A percentile compares a stretch with the other conserved stretches of the same genome.
phyloP scores from a whole-genome alignment of 1,284 basidiomycete species.

The Moniliophthora roreri region DNA sequence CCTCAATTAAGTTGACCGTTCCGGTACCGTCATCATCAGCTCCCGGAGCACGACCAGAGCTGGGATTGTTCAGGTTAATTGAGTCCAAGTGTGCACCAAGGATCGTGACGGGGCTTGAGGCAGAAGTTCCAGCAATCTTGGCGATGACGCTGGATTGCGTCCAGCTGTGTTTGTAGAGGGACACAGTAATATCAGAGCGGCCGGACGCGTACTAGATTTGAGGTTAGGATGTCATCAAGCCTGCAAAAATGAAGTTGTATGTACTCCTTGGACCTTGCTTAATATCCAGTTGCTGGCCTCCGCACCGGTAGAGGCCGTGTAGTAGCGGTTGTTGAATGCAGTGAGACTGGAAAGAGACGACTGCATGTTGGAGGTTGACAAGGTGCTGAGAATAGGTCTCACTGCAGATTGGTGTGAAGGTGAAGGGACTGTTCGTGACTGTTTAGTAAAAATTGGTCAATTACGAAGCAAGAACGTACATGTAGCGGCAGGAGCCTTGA shows the following conservation, averaged over 20 bases:
- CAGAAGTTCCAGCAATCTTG: constrained; percentile 4
- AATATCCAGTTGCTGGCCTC: constrained; percentile 38
- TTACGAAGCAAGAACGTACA: constrained; percentile 22
- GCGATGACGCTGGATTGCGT: constrained; percentile 1
- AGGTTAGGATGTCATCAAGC: background rate
- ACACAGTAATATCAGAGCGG: constrained; percentile 4
- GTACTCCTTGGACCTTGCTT: constrained; percentile 2
- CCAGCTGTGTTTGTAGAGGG: constrained; percentile 1
- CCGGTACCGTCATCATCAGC: constrained; percentile 34
- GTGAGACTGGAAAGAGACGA: constrained; percentile 36
- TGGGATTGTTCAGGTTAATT: constrained; percentile 7
- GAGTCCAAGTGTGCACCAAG: constrained; percentile 41
- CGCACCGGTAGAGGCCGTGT: constrained; percentile 39
- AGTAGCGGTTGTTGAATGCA: constrained; percentile 47
- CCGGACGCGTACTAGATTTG: background rate
- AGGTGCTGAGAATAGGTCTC: constrained; percentile 34
- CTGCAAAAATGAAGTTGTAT: background rate
- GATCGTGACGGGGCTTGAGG: constrained; percentile 30
- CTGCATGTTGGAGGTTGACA: constrained; percentile 43
- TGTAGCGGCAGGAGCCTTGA: constrained; percentile 23
- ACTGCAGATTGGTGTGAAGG: constrained; percentile 39
- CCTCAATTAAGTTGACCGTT: constrained; percentile 42
- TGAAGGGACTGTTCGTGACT: constrained; percentile 29
- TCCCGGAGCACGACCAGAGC: constrained; percentile 36
- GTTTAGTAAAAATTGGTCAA: constrained; percentile 6